These are phyloP conservation scores for Gremmenia infestans DNA, from an alignment of 2,329 filamentous ascomycete genomes.

Conservation along the genomic window DNA sequence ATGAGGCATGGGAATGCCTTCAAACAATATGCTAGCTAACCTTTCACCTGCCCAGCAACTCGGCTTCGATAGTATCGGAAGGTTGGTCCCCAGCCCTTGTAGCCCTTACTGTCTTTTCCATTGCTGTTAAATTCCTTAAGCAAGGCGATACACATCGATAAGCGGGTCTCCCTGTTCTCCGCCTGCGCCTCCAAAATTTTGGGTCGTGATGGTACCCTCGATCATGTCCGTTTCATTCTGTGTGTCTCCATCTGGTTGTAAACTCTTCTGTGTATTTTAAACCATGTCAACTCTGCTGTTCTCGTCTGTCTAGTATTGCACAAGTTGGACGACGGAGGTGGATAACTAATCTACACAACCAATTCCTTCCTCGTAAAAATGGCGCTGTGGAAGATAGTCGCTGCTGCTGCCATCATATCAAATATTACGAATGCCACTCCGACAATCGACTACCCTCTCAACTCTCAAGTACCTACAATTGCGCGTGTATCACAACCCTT, in stretches of 20 bases:
- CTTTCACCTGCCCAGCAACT: background rate
- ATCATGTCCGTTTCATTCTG: conserved; percentile 7
- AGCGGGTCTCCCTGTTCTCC: conserved; percentile 19
- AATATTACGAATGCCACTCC: conserved; percentile 30
- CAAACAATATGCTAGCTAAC: background rate
- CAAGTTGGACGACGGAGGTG: background rate
- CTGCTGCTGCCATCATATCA: conserved; percentile 17
- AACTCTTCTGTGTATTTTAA: conserved; percentile 10
- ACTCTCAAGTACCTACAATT: conserved; percentile 77
- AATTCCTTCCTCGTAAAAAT: conserved; percentile 9
- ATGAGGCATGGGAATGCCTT: conserved; percentile 7
- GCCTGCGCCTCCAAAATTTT: conserved; percentile 20
- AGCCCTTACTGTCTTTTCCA: conserved; percentile 23
- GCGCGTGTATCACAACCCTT: conserved; percentile 65
- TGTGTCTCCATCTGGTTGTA: conserved; percentile 8
- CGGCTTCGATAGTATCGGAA: conserved; percentile 1
- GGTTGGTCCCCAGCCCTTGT: conserved; percentile 4
- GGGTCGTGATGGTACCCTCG: conserved; percentile 14
- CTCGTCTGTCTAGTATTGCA: background rate
- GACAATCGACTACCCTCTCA: conserved; percentile 63
- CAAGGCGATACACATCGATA: conserved; percentile 22
- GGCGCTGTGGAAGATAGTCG: conserved; percentile 19
- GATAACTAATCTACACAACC: background rate
- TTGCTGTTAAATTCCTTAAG: conserved; percentile 21
- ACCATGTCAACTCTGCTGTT: conserved; percentile 5